Percentiles rank a stretch among this genome's conserved stretches.
Conservation (phyloP, 2,329 filamentous ascomycete species). For the Metarhizium rileyi region DNA sequence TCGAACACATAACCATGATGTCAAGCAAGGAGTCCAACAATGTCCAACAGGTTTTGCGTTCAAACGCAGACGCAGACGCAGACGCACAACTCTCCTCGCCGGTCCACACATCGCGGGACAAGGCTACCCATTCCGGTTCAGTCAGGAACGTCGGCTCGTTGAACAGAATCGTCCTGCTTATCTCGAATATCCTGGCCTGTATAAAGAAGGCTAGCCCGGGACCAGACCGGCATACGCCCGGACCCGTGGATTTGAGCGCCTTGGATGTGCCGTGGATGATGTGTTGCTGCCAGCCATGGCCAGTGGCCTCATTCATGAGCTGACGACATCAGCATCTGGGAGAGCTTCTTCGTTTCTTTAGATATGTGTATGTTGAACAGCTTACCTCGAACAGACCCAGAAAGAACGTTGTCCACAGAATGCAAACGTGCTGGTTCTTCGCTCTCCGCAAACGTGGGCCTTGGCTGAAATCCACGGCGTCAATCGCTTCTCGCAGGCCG, state of each 20-base stretch:
- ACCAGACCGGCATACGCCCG: slow-evolving; percentile 1
- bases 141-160: slow-evolving; percentile 15
- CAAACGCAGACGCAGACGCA: no score
- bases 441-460: not conserved
- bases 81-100: not conserved
- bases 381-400: slow-evolving; percentile 25
- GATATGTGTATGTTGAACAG: not conserved
- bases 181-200: slow-evolving; percentile 19
- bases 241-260: slow-evolving; percentile 5
- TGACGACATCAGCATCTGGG: not conserved
- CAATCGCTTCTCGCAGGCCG: slow-evolving; percentile 14
- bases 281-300: slow-evolving; percentile 6
- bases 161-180: slow-evolving; percentile 22
- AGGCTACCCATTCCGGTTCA: slow-evolving; percentile 12
- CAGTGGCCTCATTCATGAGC: slow-evolving; percentile 7
- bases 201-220: slow-evolving; percentile 8
- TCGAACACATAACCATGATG: slow-evolving; percentile 21
- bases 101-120: slow-evolving; percentile 1
- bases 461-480: not conserved
- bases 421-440: slow-evolving; percentile 2
- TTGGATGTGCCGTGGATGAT: slow-evolving; percentile 5
- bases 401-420: slow-evolving; percentile 25
- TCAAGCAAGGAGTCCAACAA: slow-evolving; percentile 18
- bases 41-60: not conserved
- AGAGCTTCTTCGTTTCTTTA: not conserved